Conservation (phyloP, 306 rosid species). For the Prunus padus region DNA sequence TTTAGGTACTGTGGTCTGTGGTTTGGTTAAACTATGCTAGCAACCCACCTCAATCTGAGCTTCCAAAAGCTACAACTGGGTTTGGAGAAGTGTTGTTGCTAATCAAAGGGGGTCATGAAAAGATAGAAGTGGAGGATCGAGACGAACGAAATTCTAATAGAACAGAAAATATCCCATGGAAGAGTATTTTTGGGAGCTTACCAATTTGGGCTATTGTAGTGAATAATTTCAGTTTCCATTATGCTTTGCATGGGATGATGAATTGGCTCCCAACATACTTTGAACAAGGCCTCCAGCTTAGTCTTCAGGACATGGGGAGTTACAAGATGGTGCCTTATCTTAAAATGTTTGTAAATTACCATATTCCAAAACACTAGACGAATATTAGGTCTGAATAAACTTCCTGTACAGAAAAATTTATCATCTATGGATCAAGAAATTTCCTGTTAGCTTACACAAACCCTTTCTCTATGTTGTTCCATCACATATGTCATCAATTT, state of each 20-base stretch:
- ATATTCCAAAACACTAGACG: too few species aligned
- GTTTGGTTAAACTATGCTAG: slow-evolving; percentile 13
- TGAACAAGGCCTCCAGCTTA: slow-evolving; percentile 12
- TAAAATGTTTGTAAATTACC: too few species aligned
- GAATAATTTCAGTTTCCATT: slow-evolving; percentile 24
- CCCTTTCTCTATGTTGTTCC: too few species aligned
- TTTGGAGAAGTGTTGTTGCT: background rate
- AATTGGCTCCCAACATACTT: slow-evolving; percentile 24
- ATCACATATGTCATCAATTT: too few species aligned
- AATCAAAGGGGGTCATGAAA: background rate
- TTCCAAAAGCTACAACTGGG: background rate
- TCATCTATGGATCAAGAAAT: too few species aligned
- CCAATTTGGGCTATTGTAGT: slow-evolving; percentile 20
- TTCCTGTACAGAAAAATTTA: too few species aligned
- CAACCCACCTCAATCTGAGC: background rate
- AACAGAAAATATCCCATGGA: slow-evolving; percentile 10
- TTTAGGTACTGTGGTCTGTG: slow-evolving; percentile 17
- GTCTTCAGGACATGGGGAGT: slow-evolving; percentile 23
- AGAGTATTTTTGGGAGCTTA: slow-evolving; percentile 3
- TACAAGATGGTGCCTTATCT: slow-evolving; percentile 19
- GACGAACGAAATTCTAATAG: background rate
- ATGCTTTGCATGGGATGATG: slow-evolving; percentile 25
- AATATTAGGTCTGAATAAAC: too few species aligned
- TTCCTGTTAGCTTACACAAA: too few species aligned
- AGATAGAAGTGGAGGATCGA: background rate